Conservation (phyloP, 805 yeast species). For the Starmerella stellata region DNA sequence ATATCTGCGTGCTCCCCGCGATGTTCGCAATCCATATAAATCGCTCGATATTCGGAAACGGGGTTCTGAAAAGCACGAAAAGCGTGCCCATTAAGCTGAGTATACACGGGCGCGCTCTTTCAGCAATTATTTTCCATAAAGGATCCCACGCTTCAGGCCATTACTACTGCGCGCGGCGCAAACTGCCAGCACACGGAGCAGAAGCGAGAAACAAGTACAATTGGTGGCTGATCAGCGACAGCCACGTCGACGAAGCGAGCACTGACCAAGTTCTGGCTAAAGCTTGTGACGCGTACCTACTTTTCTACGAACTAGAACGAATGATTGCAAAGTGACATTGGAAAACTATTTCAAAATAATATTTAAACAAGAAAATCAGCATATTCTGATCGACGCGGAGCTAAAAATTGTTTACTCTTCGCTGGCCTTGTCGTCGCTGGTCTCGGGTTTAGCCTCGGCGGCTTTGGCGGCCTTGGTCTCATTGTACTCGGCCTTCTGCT, state of each 20-base stretch:
- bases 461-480: constrained; percentile 20
- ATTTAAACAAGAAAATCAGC: constrained; percentile 1
- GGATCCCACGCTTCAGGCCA: constrained; percentile 85
- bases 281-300: constrained; percentile 62
- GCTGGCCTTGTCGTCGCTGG: not conserved
- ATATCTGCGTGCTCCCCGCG: constrained; percentile 41
- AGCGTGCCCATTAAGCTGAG: constrained; percentile 42
- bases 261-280: constrained; percentile 44
- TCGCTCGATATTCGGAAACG: constrained; percentile 58
- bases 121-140: constrained; percentile 62
- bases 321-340: not conserved
- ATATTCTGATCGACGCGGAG: not conserved
- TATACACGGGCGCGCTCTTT: constrained; percentile 34
- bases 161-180: constrained; percentile 64
- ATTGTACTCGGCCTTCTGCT: constrained; percentile 64
- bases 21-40: constrained; percentile 68
- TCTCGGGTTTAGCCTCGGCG: not conserved
- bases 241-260: constrained; percentile 44
- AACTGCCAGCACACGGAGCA: constrained; percentile 24
- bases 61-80: constrained; percentile 57
- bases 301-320: constrained; percentile 43
- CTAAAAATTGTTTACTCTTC: not conserved
- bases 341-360: not conserved
- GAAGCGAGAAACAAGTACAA: constrained; percentile 22
- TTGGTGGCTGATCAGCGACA: constrained; percentile 74